Evolutionary conservation across 2,329 filamentous ascomycete genomes (phyloP).

Genomic region (Claviceps purpurea): DNA sequence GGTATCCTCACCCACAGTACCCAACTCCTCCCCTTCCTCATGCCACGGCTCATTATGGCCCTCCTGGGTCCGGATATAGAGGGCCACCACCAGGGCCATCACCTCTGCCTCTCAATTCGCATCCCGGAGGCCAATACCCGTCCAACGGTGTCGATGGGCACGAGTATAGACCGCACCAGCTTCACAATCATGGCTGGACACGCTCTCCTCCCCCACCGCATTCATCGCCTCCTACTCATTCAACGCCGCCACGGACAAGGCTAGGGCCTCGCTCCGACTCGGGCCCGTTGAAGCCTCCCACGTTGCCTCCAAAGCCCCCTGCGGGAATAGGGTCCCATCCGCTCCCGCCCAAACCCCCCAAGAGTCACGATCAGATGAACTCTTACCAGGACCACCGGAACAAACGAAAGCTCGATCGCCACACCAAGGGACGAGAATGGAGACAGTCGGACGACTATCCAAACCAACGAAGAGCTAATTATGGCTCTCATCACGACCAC

Average conservation of each 20-base stretch:
- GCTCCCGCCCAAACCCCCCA: conserved; percentile 20
- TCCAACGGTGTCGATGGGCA: conserved; percentile 1
- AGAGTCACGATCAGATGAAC: conserved; percentile 15
- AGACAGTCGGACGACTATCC: conserved; percentile 8
- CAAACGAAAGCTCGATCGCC: conserved; percentile 19
- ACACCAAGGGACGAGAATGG: conserved; percentile 16
- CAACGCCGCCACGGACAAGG: neutral
- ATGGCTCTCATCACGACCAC: neutral
- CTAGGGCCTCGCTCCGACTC: neutral
- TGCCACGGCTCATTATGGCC: conserved; percentile 7
- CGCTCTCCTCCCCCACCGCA: conserved; percentile 2
- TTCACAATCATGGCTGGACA: conserved; percentile 4
- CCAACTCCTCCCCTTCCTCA: conserved; percentile 11
- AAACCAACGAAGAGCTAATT: neutral
- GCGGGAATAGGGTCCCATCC: conserved; percentile 10
- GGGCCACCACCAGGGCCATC: conserved; percentile 1
- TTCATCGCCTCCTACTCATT: neutral
- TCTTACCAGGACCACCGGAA: conserved; percentile 16
- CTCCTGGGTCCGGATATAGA: conserved; percentile 7
- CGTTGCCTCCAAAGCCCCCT: conserved; percentile 6
- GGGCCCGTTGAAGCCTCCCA: conserved; percentile 1
- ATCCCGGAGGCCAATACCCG: conserved; percentile 1
- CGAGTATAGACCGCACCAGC: conserved; percentile 1
- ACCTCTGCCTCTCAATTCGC: conserved; percentile 5
- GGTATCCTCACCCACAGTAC: conserved; percentile 13